Evolutionary conservation across 2,329 filamentous ascomycete genomes (phyloP).

Genomic region (Metarhizium humberi): DNA sequence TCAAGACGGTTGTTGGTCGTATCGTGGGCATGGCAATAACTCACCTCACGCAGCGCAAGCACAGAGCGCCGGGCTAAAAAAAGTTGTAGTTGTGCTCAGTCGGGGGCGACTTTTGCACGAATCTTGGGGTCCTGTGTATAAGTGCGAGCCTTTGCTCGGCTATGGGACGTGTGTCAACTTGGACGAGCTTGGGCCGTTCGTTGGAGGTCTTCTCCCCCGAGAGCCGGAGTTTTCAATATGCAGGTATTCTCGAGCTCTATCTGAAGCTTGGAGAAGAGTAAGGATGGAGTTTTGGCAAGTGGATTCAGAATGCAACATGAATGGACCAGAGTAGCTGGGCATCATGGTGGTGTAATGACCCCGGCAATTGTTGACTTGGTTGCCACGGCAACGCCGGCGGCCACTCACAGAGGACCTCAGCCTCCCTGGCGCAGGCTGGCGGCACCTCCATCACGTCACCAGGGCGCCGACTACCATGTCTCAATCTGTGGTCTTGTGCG

Average conservation of each 20-base stretch:
- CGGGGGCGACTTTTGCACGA: conserved; percentile 29
- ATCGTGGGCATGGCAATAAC: conserved; percentile 8
- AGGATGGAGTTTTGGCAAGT: conserved; percentile 10
- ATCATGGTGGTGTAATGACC: conserved; percentile 14
- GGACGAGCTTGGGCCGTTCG: conserved; percentile 11
- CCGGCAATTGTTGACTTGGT: conserved; percentile 21
- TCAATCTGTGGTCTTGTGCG: background rate
- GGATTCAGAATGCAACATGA: conserved; percentile 16
- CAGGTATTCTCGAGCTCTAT: background rate
- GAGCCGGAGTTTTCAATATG: conserved; percentile 7
- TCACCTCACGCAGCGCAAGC: conserved; percentile 79
- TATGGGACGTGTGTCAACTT: conserved; percentile 6
- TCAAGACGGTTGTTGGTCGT: background rate
- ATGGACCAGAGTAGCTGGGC: conserved; percentile 12
- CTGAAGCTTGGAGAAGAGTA: conserved; percentile 5
- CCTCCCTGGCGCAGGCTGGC: background rate
- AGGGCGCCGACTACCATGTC: conserved; percentile 9
- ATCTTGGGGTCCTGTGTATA: conserved; percentile 7
- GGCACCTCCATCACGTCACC: conserved; percentile 10
- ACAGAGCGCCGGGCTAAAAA: conserved; percentile 63
- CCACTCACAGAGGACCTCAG: background rate
- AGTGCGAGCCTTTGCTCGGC: conserved; percentile 23
- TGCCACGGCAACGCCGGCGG: conserved; percentile 21
- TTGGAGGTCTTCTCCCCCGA: conserved; percentile 9
- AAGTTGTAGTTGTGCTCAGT: conserved; percentile 36